Evolutionary conservation across 805 yeast genomes (phyloP).

Genomic region (Kuraishia floccosa): DNA sequence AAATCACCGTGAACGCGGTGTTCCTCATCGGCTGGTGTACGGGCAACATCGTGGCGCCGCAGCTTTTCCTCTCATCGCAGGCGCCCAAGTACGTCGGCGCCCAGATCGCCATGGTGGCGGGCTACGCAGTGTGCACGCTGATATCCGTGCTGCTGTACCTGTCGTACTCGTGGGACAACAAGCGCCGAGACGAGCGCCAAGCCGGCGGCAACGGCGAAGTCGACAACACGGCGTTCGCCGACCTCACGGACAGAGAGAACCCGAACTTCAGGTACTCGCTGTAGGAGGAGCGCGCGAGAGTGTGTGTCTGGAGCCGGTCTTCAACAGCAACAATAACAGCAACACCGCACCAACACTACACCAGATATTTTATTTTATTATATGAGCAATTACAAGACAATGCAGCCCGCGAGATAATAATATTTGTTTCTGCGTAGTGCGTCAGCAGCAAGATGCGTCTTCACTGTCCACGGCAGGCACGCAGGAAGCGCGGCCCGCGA

Average conservation of each 20-base stretch:
- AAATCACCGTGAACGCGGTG: slow-evolving; percentile 31
- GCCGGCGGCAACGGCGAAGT: slow-evolving; percentile 8
- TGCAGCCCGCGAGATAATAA: no score
- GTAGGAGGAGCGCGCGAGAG: no score
- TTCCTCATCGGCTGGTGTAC: slow-evolving; percentile 36
- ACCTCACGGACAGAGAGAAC: slow-evolving; percentile 38
- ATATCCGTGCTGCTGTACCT: slow-evolving; percentile 13
- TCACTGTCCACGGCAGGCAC: no score
- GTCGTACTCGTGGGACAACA: slow-evolving; percentile 7
- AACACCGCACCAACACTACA: no score
- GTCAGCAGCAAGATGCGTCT: no score
- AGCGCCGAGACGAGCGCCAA: slow-evolving; percentile 9
- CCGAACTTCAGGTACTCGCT: slow-evolving; percentile 34
- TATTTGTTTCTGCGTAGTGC: no score
- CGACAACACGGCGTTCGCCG: slow-evolving; percentile 15
- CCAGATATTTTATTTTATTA: no score
- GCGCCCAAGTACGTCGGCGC: slow-evolving; percentile 32
- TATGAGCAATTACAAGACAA: no score
- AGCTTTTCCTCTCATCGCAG: slow-evolving; percentile 28
- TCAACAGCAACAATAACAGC: no score
- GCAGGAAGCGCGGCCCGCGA: no score
- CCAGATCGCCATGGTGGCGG: slow-evolving; percentile 21
- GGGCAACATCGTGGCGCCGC: slow-evolving; percentile 48
- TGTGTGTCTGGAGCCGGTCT: no score
- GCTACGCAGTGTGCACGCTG: slow-evolving; percentile 11